Percentiles rank a stretch among this genome's conserved stretches.
These are phyloP conservation scores for Candida lessepsii DNA, from an alignment of 805 yeast genomes.

Conservation along the genomic window DNA sequence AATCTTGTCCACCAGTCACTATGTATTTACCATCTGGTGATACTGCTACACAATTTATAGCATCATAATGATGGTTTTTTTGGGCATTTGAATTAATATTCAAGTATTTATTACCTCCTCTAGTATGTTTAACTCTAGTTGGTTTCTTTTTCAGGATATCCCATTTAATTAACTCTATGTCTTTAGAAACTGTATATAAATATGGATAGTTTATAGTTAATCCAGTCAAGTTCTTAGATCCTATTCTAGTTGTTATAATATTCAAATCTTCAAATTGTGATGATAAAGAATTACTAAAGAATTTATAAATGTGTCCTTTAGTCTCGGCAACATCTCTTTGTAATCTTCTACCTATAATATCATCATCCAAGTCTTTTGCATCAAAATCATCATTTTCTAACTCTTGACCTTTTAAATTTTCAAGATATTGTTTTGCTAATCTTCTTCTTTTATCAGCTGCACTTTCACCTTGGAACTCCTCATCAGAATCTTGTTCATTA, in stretches of 20 bases:
- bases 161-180: constrained; percentile 78
- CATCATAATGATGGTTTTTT: constrained; percentile 73
- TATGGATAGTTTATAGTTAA: constrained; percentile 57
- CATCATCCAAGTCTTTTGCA: constrained; percentile 88
- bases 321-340: constrained; percentile 87
- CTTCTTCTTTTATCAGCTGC: constrained; percentile 94
- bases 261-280: constrained; percentile 33
- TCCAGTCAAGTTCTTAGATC: constrained; percentile 56
- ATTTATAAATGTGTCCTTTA: constrained; percentile 78
- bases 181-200: constrained; percentile 81
- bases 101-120: constrained; percentile 55
- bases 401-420: constrained; percentile 56
- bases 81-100: constrained; percentile 48
- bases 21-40: constrained; percentile 85
- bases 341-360: constrained; percentile 75
- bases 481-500: constrained; percentile 56
- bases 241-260: constrained; percentile 52
- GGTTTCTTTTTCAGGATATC: constrained; percentile 61
- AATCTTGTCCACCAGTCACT: constrained; percentile 89
- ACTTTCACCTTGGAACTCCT: constrained; percentile 69
- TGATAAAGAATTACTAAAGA: constrained; percentile 51
- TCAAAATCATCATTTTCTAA: constrained; percentile 52
- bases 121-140: constrained; percentile 57
- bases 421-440: constrained; percentile 88
- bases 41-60: constrained; percentile 74